These are phyloP conservation scores for Saturnispora sanitii DNA, from an alignment of 805 yeast species.

Conservation along the genomic window DNA sequence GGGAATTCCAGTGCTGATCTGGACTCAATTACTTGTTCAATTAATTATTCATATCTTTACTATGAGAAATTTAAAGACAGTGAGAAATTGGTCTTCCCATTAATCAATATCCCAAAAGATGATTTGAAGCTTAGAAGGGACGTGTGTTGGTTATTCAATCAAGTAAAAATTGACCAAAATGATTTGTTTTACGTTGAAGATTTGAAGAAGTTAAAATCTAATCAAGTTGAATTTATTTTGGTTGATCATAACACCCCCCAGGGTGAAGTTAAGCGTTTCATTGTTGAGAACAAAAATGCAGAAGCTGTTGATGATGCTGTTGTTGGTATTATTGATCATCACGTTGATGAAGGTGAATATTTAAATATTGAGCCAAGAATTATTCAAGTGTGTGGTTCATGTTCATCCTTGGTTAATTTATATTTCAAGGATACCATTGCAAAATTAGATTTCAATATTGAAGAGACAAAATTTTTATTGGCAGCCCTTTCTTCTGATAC, in stretches of 20 bases:
- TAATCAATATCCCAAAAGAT: constrained; percentile 57
- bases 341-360: constrained; percentile 54
- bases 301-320: too few species aligned
- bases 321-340: constrained; percentile 75
- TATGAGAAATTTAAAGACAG: constrained; percentile 34
- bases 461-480: constrained; percentile 32
- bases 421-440: constrained; percentile 25
- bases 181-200: constrained; percentile 64
- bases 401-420: constrained; percentile 62
- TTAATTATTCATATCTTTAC: constrained; percentile 65
- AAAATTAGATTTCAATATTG: constrained; percentile 5
- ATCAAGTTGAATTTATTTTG: constrained; percentile 38
- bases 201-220: constrained; percentile 23
- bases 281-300: constrained; percentile 15
- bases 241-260: constrained; percentile 79
- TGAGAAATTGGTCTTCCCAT: constrained; percentile 43
- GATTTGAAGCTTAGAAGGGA: constrained; percentile 70
- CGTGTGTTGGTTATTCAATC: constrained; percentile 42
- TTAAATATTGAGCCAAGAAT: constrained; percentile 50
- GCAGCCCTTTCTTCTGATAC: constrained; percentile 78
- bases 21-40: constrained; percentile 76
- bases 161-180: constrained; percentile 36
- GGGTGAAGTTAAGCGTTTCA: constrained; percentile 32
- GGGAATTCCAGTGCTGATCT: constrained; percentile 87
- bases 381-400: constrained; percentile 60